Conservation (phyloP, 495 filamentous ascomycete genomes). For the Usnea hakonensis region DNA sequence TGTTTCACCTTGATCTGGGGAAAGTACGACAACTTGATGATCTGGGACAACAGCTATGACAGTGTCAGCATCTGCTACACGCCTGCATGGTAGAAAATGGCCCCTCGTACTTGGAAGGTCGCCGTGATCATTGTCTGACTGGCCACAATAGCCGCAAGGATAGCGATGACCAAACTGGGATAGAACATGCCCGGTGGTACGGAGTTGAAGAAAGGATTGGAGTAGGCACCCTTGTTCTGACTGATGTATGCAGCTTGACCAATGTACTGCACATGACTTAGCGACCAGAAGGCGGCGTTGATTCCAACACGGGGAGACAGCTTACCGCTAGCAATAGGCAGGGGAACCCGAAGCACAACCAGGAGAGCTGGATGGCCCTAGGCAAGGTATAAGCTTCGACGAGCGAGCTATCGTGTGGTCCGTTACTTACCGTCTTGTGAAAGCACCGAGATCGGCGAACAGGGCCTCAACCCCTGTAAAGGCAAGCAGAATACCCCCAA, state of each 20-base stretch:
- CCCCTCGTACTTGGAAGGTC: conserved; percentile 44
- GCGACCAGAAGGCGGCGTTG: not conserved
- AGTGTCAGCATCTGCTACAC: not conserved
- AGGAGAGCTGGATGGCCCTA: conserved; percentile 56
- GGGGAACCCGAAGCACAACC: conserved; percentile 56
- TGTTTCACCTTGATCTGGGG: conserved; percentile 64
- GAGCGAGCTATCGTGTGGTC: not conserved
- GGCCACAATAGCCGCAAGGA: conserved; percentile 66
- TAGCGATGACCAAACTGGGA: conserved; percentile 55
- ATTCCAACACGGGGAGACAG: not conserved
- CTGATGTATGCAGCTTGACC: conserved; percentile 70
- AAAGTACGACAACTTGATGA: conserved; percentile 68
- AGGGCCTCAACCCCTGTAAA: conserved; percentile 71
- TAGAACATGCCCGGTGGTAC: conserved; percentile 60
- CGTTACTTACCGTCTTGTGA: conserved; percentile 36
- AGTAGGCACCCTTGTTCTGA: conserved; percentile 49
- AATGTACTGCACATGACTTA: conserved; percentile 39
- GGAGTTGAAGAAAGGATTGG: conserved; percentile 65
- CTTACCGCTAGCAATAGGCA: conserved; percentile 54
- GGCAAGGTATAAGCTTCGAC: not conserved
- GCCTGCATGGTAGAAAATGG: not conserved
- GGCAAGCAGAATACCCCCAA: conserved; percentile 62
- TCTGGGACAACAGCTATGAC: conserved; percentile 54
- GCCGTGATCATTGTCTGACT: conserved; percentile 70
- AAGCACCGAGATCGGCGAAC: conserved; percentile 68